Base-by-base conservation (phyloP, 257 asterid genomes). In the Nyctanthes arbortristis region DNA sequence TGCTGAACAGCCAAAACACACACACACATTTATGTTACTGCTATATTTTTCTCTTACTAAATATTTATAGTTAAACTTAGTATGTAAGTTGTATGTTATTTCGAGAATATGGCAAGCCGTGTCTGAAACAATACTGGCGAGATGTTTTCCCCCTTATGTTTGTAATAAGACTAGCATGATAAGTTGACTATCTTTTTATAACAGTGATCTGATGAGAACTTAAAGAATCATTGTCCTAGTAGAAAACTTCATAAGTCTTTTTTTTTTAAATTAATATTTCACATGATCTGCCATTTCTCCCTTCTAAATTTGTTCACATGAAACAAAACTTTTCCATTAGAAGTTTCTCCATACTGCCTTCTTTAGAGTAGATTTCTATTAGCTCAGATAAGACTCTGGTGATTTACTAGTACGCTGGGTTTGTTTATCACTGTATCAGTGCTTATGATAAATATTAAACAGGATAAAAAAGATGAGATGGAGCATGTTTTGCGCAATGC, bases 401-500 rank as follows among this genome's bases (percentile, higher is more conserved):
- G 67, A 28, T 43, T 61, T 56, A 39, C 57, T 12, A 6, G 29
- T 63, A 2, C 33, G 2, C 40, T 57, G 32, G 14, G 37, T n/a
- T n/a, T n/a, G n/a, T n/a, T n/a, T n/a, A n/a, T n/a, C n/a, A n/a
- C n/a, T n/a, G n/a, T 56, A 49, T 74, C 57, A 39, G 74, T 77
- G 72, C 77, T 66, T 52, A 32, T 68, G 45, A 57, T 18, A 39
- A 61, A 2, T 55, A 55, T 66, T 70, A 58, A 77, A 69, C 88
- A 91, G 96, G 87, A 77, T 72, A 83, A 74, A 25, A 84, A 77
- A 77, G 83, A 73, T 16, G 89, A 77, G 79, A 78, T 91, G 75
- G 96, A 87, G 79, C 85, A 80, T 64, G 84, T 77, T 13, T 73
- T 94, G 60, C 87, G 81, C 69, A 81, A 81, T 74, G 97, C 96